These are phyloP conservation scores for Salvia splendens DNA, from an alignment of 257 asterid genomes.

Conservation along the genomic window DNA sequence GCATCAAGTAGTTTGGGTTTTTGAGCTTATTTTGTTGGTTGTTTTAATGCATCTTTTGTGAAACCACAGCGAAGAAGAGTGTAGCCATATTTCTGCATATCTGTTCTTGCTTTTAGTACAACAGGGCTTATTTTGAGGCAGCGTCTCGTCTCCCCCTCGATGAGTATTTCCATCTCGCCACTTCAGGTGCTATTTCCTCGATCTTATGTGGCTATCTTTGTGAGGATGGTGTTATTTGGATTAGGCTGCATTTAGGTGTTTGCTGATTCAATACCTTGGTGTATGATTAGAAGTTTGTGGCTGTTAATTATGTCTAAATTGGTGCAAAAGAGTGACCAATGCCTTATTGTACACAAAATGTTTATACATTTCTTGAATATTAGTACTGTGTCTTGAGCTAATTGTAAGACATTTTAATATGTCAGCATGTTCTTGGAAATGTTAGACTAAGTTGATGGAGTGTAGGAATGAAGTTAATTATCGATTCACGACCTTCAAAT, in stretches of 20 bases:
- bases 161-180: background rate
- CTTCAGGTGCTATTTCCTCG: background rate
- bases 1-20: slow-evolving; percentile 23
- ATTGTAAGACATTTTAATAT: background rate
- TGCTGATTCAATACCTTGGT: background rate
- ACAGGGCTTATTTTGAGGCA: background rate
- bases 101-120: slow-evolving; percentile 6
- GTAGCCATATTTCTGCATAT: slow-evolving; percentile 9
- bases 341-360: background rate
- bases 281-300: background rate
- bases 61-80: background rate
- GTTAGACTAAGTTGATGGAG: background rate
- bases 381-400: background rate
- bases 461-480: background rate
- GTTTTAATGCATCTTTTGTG: slow-evolving; percentile 13
- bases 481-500: background rate
- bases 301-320: background rate
- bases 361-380: background rate
- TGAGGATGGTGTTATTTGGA: background rate
- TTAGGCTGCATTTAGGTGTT: background rate
- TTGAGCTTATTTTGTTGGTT: slow-evolving; percentile 24
- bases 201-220: background rate
- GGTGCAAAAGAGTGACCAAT: background rate
- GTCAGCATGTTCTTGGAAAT: background rate
- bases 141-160: background rate